phyloP scores from a whole-genome alignment of 176 grass and related monocot species.

The Phragmites australis region DNA sequence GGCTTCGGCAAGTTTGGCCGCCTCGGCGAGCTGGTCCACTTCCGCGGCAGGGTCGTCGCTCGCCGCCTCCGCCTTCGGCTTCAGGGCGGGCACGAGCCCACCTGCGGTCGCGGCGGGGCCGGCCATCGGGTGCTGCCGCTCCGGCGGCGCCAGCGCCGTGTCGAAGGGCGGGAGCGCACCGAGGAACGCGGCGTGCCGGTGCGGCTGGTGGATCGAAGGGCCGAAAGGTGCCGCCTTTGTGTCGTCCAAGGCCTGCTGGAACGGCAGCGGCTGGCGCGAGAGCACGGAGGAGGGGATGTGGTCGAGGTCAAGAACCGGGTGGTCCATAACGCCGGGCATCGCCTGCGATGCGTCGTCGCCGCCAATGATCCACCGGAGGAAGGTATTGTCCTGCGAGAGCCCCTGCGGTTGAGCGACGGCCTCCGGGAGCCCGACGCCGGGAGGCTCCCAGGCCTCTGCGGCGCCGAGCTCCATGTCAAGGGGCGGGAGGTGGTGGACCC shows the following conservation, averaged over 20 bases:
- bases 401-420: not conserved
- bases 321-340: not conserved
- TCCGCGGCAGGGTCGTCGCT: conserved; percentile 5
- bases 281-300: conserved; percentile 30
- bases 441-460: not conserved
- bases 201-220: no score
- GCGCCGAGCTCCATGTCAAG: conserved; percentile 51
- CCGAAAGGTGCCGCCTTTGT: no score
- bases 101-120: no score
- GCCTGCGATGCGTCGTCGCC: conserved; percentile 15
- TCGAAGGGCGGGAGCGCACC: no score
- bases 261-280: not conserved
- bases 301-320: conserved; percentile 20
- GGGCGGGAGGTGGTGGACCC: conserved; percentile 54
- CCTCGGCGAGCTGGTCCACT: conserved; percentile 44
- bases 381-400: conserved; percentile 55
- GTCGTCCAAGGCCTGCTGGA: no score
- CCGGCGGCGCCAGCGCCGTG: no score
- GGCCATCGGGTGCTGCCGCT: no score
- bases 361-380: conserved; percentile 80
- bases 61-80: conserved; percentile 23
- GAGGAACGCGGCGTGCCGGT: conserved; percentile 10
- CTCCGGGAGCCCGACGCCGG: no score
- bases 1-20: conserved; percentile 42
- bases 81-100: not conserved